These are phyloP conservation scores for Trichoderma koningiopsis DNA, from an alignment of 2,329 filamentous ascomycete species.

Conservation along the genomic window DNA sequence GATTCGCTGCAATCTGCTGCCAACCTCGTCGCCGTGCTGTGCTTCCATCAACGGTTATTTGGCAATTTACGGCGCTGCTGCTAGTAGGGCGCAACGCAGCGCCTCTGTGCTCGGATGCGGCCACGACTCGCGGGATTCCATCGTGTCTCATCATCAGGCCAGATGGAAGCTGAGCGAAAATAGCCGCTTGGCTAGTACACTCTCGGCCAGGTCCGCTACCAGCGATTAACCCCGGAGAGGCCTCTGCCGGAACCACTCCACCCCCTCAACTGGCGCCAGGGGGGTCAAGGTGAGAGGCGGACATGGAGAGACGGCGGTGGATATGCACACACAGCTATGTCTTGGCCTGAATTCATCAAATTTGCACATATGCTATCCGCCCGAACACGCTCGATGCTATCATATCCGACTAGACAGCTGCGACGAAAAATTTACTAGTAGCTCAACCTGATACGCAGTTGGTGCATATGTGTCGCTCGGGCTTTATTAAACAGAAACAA, in stretches of 20 bases:
- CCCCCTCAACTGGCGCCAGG: constrained; percentile 4
- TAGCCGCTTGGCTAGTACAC: neutral
- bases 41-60: neutral
- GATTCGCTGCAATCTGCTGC: neutral
- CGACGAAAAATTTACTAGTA: neutral
- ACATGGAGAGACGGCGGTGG: neutral
- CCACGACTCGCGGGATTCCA: neutral
- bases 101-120: neutral
- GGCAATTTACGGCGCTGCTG: neutral
- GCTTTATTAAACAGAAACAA: neutral
- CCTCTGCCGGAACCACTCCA: constrained; percentile 11
- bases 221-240: constrained; percentile 2
- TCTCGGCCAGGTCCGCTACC: neutral
- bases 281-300: neutral
- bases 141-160: neutral
- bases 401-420: neutral
- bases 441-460: neutral
- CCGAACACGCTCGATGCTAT: neutral
- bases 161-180: neutral
- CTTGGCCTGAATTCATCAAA: neutral
- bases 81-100: neutral
- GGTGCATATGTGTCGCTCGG: neutral
- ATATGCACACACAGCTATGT: neutral
- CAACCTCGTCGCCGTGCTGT: neutral
- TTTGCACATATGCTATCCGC: constrained; percentile 20